Conservation (phyloP, 2,329 filamentous ascomycete species). For the Penicillium sp. region DNA sequence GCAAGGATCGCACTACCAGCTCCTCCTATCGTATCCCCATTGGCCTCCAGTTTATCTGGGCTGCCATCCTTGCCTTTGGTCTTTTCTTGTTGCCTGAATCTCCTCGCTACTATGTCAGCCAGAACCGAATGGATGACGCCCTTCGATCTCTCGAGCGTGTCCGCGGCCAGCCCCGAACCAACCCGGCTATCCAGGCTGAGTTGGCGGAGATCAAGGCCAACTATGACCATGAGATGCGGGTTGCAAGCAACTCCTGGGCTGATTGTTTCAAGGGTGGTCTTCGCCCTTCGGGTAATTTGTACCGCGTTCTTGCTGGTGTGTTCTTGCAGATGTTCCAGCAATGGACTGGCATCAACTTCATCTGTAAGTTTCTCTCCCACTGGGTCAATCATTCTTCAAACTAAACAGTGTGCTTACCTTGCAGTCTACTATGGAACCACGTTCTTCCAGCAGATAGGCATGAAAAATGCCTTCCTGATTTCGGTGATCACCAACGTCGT, state of each 20-base stretch:
- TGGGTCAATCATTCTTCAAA: not conserved
- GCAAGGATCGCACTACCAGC: conserved; percentile 58
- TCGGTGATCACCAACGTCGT: conserved; percentile 83
- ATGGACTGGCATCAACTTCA: conserved; percentile 86
- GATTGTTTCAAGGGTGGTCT: conserved; percentile 68
- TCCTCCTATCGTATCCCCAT: conserved; percentile 67
- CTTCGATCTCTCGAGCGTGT: conserved; percentile 64
- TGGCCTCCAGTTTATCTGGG: conserved; percentile 71
- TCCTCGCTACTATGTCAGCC: conserved; percentile 81
- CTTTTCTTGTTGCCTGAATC: conserved; percentile 75
- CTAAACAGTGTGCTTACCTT: not conserved
- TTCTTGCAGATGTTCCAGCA: conserved; percentile 80
- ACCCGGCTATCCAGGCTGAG: conserved; percentile 75
- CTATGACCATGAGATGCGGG: conserved; percentile 75
- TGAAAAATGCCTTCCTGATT: conserved; percentile 78
- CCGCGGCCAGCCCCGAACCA: conserved; percentile 71
- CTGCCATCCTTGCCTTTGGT: conserved; percentile 54
- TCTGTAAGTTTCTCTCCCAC: conserved; percentile 51
- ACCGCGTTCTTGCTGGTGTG: conserved; percentile 69
- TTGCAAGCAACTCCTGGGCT: conserved; percentile 59
- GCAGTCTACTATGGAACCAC: conserved; percentile 74
- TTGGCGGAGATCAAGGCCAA: conserved; percentile 86
- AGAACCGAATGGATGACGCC: conserved; percentile 67
- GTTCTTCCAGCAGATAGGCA: conserved; percentile 77
- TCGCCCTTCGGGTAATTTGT: conserved; percentile 57